A percentile compares a stretch with the other conserved stretches of the same genome.
Evolutionary conservation across 1,284 basidiomycete species (phyloP).

Genomic region (Pseudozyma sp.): DNA sequence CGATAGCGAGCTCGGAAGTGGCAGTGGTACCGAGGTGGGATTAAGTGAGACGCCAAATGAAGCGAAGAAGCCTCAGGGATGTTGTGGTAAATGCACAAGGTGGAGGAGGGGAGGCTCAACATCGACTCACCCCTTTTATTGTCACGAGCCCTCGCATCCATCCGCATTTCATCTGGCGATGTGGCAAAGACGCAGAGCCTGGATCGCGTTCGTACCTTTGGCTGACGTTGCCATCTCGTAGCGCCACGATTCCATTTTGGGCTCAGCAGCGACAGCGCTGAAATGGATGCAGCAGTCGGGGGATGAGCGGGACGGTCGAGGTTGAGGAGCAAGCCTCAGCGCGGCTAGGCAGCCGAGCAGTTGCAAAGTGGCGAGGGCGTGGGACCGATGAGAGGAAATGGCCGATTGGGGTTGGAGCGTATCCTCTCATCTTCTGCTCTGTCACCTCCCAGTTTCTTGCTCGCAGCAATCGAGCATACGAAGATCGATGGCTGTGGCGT

Average conservation of each 20-base stretch:
- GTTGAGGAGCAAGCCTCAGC: not conserved
- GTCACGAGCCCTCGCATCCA: not conserved
- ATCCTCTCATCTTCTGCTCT: not conserved
- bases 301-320: not conserved
- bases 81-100: not conserved
- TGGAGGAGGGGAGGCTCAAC: not conserved
- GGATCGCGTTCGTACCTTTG: not conserved
- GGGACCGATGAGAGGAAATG: not conserved
- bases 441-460: not conserved
- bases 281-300: not conserved
- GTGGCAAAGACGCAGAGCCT: not conserved
- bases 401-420: not conserved
- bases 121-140: not conserved
- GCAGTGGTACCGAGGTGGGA: not conserved
- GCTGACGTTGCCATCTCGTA: not conserved
- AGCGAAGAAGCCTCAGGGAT: slow-evolving; percentile 6
- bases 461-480: not conserved
- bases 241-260: not conserved
- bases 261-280: not conserved
- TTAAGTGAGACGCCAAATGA: not conserved
- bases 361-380: not conserved
- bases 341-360: not conserved
- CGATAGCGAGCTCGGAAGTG: not conserved
- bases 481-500: not conserved
- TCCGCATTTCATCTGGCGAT: not conserved